phyloP scores from a whole-genome alignment of 805 yeast species.

The Candida quercuum region DNA sequence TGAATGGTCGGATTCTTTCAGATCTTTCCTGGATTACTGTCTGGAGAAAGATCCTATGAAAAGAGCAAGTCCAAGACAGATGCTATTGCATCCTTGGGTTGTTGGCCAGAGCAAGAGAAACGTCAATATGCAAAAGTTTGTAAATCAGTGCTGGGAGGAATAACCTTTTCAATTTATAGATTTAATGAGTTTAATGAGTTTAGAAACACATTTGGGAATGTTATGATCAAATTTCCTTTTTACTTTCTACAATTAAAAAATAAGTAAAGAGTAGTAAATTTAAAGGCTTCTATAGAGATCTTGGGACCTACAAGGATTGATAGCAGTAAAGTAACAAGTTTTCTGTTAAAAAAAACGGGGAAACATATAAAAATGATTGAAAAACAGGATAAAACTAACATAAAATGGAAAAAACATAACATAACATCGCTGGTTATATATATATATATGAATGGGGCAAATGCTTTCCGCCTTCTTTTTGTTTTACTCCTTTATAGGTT shows the following conservation, averaged over 20 bases:
- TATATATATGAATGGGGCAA: too few species aligned
- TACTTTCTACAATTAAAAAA: not conserved
- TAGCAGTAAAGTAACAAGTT: too few species aligned
- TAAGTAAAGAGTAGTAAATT: too few species aligned
- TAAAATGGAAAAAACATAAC: not conserved
- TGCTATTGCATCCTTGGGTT: constrained; percentile 93
- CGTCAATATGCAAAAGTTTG: constrained; percentile 85
- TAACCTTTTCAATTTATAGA: not conserved
- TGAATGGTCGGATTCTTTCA: constrained; percentile 80
- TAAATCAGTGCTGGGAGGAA: constrained; percentile 38
- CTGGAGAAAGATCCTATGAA: constrained; percentile 72
- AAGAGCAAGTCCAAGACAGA: constrained; percentile 89
- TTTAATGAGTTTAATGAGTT: not conserved
- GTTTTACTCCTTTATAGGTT: not conserved
- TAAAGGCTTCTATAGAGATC: too few species aligned
- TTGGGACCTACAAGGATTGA: too few species aligned
- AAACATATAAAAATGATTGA: not conserved
- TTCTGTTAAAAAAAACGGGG: too few species aligned
- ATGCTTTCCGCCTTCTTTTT: too few species aligned
- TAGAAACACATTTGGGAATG: not conserved
- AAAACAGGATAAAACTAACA: too few species aligned
- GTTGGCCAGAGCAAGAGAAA: constrained; percentile 63
- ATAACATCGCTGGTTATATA: not conserved
- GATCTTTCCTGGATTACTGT: constrained; percentile 76
- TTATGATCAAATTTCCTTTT: not conserved